These are phyloP conservation scores for Daedaleopsis sinensis DNA, from an alignment of 768 basidiomycete genomes.

Conservation along the genomic window DNA sequence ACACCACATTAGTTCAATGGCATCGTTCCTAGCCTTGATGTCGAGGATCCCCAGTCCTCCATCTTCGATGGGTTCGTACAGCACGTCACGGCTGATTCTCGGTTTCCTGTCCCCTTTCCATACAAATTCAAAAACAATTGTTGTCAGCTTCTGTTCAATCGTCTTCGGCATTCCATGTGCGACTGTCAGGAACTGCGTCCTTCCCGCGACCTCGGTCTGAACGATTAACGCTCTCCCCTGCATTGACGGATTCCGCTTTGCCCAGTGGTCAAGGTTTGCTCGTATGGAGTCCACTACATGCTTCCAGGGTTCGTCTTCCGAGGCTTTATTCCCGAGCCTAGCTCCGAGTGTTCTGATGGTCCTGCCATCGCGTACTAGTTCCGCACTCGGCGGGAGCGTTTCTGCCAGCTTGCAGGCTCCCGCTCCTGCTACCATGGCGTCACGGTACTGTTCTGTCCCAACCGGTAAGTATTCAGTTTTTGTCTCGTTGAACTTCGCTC, in stretches of 20 bases:
- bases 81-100: background rate
- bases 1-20: conserved; percentile 19
- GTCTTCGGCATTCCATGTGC: too few relatives aligned
- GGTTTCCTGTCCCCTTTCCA: conserved; percentile 1
- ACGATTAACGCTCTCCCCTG: too few relatives aligned
- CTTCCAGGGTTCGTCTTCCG: too few relatives aligned
- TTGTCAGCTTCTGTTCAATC: background rate
- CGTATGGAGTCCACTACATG: too few relatives aligned
- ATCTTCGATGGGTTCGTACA: background rate
- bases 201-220: too few relatives aligned
- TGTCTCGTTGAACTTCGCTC: conserved; percentile 43
- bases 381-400: too few relatives aligned
- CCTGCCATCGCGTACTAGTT: background rate
- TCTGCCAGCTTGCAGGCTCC: background rate
- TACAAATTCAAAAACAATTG: background rate
- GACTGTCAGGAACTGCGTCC: too few relatives aligned
- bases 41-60: conserved; percentile 10
- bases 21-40: conserved; percentile 12
- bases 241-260: background rate
- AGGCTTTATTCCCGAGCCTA: conserved; percentile 20
- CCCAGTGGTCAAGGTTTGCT: conserved; percentile 27
- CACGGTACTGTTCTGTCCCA: conserved; percentile 30
- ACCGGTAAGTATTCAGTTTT: conserved; percentile 45
- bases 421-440: too few relatives aligned
- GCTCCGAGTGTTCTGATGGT: conserved; percentile 16